Evolutionary conservation across 2,329 filamentous ascomycete species (phyloP).

Genomic region (Hypoxylon sp.): DNA sequence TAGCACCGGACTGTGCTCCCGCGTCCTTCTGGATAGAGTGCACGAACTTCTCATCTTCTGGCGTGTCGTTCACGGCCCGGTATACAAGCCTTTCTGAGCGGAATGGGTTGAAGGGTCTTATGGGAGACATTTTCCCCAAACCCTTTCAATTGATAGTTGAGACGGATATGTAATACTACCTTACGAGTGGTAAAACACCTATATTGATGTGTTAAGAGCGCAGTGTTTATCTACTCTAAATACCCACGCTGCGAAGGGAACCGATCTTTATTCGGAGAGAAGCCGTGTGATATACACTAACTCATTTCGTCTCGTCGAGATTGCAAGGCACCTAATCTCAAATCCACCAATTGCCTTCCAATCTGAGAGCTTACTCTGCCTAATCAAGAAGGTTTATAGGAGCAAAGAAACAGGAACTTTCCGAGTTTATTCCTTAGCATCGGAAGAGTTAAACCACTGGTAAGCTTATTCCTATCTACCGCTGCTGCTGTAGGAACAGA

Average conservation of each 20-base stretch:
- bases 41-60: constrained; percentile 54
- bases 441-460: too few relatives aligned
- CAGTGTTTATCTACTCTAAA: background rate
- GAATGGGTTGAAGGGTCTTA: constrained; percentile 53
- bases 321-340: background rate
- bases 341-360: background rate
- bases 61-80: constrained; percentile 55
- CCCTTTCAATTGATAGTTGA: background rate
- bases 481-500: too few relatives aligned
- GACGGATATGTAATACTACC: background rate
- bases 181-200: background rate
- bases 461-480: too few relatives aligned
- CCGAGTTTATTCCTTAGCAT: background rate
- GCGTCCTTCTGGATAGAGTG: constrained; percentile 52
- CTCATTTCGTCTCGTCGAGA: constrained; percentile 26
- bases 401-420: background rate
- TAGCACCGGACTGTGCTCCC: constrained; percentile 50
- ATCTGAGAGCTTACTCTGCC: too few relatives aligned
- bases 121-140: constrained; percentile 36
- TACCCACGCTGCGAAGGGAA: background rate
- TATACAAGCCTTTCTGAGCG: constrained; percentile 57
- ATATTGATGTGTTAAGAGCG: background rate
- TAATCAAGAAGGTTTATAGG: too few relatives aligned
- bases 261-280: too few relatives aligned
- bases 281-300: background rate